A percentile compares a stretch with the other conserved stretches of the same genome.
phyloP scores from a whole-genome alignment of 306 rosid genomes.

The Malus asiatica region DNA sequence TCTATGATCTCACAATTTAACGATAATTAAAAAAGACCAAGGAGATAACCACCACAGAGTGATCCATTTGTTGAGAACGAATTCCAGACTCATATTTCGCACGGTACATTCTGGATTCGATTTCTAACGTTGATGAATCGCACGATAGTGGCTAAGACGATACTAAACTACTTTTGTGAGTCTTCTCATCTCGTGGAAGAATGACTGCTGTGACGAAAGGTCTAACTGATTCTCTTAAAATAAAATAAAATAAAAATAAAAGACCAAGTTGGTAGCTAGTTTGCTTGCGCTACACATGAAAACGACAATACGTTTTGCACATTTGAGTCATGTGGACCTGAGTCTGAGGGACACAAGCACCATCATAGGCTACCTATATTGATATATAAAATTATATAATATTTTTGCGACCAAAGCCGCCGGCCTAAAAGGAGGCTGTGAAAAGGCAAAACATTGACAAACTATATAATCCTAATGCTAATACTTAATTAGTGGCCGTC shows the following conservation, averaged over 20 bases:
- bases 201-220: too few relatives aligned
- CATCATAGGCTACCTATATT: neutral
- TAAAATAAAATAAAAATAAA: neutral
- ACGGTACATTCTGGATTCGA: fast-evolving
- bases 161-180: too few relatives aligned
- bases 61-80: too few relatives aligned
- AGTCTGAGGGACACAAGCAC: neutral
- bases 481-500: neutral
- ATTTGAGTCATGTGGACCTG: neutral
- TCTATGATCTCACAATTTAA: too few relatives aligned
- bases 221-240: too few relatives aligned
- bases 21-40: too few relatives aligned
- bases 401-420: neutral
- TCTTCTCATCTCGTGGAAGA: fast-evolving
- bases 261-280: neutral
- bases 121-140: fast-evolving
- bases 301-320: neutral
- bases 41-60: too few relatives aligned
- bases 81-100: fast-evolving
- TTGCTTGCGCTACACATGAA: neutral
- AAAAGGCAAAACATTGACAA: neutral
- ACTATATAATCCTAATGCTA: neutral
- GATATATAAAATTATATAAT: neutral
- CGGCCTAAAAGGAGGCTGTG: neutral
- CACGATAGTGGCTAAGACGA: fast-evolving